Percentiles rank a stretch among this genome's conserved stretches.
These are phyloP conservation scores for Brettanomyces naardenensis DNA, from an alignment of 805 yeast species.

Conservation along the genomic window DNA sequence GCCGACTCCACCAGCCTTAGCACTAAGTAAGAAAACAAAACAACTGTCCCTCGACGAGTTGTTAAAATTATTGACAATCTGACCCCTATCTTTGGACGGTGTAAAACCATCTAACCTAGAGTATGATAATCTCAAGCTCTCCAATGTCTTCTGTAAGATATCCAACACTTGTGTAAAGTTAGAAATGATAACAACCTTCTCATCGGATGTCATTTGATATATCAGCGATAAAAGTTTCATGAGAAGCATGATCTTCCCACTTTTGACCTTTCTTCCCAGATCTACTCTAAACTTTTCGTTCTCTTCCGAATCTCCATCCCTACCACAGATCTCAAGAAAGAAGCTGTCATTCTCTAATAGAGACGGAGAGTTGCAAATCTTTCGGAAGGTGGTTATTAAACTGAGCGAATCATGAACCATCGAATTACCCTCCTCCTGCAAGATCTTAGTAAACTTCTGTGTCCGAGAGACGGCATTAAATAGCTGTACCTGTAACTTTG, in stretches of 20 bases:
- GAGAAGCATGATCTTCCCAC: conserved; percentile 64
- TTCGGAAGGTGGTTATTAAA: conserved; percentile 66
- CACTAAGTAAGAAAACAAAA: conserved; percentile 70
- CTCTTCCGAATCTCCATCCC: conserved; percentile 5
- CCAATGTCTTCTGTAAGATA: conserved; percentile 52
- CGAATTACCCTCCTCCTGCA: conserved; percentile 16
- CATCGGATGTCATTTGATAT: conserved; percentile 30
- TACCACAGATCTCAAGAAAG: conserved; percentile 26
- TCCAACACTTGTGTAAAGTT: conserved; percentile 86
- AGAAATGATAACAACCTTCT: conserved; percentile 80
- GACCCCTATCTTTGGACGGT: conserved; percentile 54
- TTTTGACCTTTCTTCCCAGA: conserved; percentile 24
- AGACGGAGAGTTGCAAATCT: conserved; percentile 77
- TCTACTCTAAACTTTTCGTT: conserved; percentile 18
- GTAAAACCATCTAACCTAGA: conserved; percentile 81
- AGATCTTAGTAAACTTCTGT: conserved; percentile 24
- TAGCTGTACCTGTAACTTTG: conserved; percentile 46
- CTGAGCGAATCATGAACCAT: conserved; percentile 38
- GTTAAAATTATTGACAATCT: conserved; percentile 65
- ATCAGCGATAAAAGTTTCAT: conserved; percentile 49
- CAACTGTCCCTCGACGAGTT: conserved; percentile 28
- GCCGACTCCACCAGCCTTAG: conserved; percentile 93
- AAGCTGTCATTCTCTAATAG: conserved; percentile 43
- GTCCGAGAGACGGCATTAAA: conserved; percentile 44
- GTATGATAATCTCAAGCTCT: conserved; percentile 40